Conservation (phyloP, 495 filamentous ascomycete species). For the Xylaria grammica region DNA sequence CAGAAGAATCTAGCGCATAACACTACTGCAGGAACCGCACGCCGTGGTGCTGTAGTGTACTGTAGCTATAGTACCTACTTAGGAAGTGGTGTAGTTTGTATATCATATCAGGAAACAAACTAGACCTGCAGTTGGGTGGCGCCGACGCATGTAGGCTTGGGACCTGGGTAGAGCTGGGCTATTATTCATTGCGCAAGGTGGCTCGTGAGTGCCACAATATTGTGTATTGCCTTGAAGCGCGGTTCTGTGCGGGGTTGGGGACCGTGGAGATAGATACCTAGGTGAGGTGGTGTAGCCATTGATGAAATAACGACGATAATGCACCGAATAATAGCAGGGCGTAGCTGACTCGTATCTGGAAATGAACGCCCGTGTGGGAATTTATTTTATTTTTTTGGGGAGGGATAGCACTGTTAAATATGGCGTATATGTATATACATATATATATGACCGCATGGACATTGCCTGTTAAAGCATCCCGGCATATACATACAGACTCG, state of each 20-base stretch:
- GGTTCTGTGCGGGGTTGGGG: too few relatives aligned
- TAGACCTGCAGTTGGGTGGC: too few relatives aligned
- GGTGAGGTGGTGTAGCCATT: neutral
- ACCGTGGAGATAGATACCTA: too few relatives aligned
- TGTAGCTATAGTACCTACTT: neutral
- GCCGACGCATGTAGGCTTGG: too few relatives aligned
- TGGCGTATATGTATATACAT: too few relatives aligned
- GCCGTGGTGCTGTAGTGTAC: neutral
- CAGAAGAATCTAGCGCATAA: constrained; percentile 13
- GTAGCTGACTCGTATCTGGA: neutral
- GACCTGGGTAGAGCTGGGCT: too few relatives aligned
- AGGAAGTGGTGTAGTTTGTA: neutral
- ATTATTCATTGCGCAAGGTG: too few relatives aligned
- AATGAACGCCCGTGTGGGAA: constrained; percentile 9
- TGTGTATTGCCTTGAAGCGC: too few relatives aligned
- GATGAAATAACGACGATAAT: neutral
- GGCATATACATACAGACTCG: neutral
- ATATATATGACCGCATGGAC: constrained; percentile 6
- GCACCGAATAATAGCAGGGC: neutral
- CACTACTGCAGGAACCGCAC: constrained; percentile 21
- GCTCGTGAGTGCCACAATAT: too few relatives aligned
- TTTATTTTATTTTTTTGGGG: neutral
- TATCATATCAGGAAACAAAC: too few relatives aligned
- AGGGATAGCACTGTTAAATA: neutral
- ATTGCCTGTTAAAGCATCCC: neutral